Evolutionary conservation across 2,329 filamentous ascomycete genomes (phyloP), one percentile per base, ranked within the genome.

Genomic region (Clonostachys solani): DNA sequence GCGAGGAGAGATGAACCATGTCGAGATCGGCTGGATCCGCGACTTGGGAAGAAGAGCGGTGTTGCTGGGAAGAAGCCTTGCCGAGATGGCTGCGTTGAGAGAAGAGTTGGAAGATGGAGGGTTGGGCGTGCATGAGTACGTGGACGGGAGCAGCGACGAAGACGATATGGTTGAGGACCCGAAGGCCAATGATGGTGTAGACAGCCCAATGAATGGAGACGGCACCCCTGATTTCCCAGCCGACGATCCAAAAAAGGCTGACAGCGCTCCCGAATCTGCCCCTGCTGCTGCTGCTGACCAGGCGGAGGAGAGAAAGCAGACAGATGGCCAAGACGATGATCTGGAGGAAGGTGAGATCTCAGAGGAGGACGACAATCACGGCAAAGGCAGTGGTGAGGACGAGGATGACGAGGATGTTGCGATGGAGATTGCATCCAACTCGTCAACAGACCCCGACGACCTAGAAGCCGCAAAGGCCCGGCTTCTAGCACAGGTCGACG

Each of bases 41-140:
- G 89, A 94, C 49, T 64, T 97, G 34, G 91, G 87, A 1, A 89
- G 90, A 65, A 79, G 84, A 53, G 90, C 90, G 1, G 81, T 86
- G 17, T 61, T 83, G 54, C 63, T 87, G 48, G 74, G 79, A 54
- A 66, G 74, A 12, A 79, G 76, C 44, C 62, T 81, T 17, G 71
- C 71, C 33, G 75, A 83, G 53, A 74, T 78, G 63, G 73, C 74
- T 10, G 68, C 69, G 12, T 52, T 79, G 46, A 61, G 68, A 43
- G 71, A 75, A 18, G 67, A 67, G 48, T 63, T 70, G 29, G 66
- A 63, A 18, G 67, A 68, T 9, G 64, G 60, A n/a, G 64, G 60
- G 2, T 60, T 72, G 7, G 73, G 69, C 0, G 63, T 71, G 1
- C 63, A 67, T 40, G 69, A 78, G 50, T 67, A 72, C 55, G 60